Conservation (phyloP, 2,329 filamentous ascomycete species). For the Huntiella moniliformis region DNA sequence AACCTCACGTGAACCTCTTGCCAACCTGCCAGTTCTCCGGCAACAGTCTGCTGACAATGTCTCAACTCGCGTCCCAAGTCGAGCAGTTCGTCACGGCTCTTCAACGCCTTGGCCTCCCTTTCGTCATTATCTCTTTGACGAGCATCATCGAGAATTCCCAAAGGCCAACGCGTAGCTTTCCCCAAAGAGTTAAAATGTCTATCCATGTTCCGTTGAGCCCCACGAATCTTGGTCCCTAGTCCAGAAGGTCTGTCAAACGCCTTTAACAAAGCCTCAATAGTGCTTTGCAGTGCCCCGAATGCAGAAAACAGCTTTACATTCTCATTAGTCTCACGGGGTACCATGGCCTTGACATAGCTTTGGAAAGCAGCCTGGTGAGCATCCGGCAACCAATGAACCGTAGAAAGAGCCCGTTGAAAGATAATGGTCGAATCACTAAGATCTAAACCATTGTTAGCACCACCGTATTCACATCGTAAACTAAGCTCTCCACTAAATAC, state of each 20-base stretch:
- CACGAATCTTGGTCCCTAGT: slow-evolving; percentile 59
- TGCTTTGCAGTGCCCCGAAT: slow-evolving; percentile 64
- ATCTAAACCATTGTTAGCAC: slow-evolving; percentile 28
- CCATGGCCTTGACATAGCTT: slow-evolving; percentile 47
- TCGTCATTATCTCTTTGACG: slow-evolving; percentile 67
- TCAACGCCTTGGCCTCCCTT: slow-evolving; percentile 59
- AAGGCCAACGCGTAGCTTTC: slow-evolving; percentile 60
- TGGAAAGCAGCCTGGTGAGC: slow-evolving; percentile 52
- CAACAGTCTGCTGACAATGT: slow-evolving; percentile 87
- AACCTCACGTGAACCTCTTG: slow-evolving; percentile 71
- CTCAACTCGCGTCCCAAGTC: slow-evolving; percentile 64
- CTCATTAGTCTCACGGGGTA: slow-evolving; percentile 54
- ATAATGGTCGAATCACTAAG: slow-evolving; percentile 46
- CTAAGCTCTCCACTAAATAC: not conserved
- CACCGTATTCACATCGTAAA: not conserved
- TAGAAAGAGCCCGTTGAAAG: slow-evolving; percentile 31
- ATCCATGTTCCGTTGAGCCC: slow-evolving; percentile 57
- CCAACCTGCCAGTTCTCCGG: slow-evolving; percentile 81
- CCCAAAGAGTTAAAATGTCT: slow-evolving; percentile 57
- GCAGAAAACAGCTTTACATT: slow-evolving; percentile 54
- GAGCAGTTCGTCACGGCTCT: slow-evolving; percentile 50
- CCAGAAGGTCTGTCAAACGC: slow-evolving; percentile 63
- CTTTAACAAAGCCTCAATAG: slow-evolving; percentile 61
- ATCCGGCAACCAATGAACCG: slow-evolving; percentile 47
- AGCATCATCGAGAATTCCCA: slow-evolving; percentile 71